These are phyloP conservation scores for Lichina pygmaea DNA, from an alignment of 495 filamentous ascomycete species.

Conservation along the genomic window DNA sequence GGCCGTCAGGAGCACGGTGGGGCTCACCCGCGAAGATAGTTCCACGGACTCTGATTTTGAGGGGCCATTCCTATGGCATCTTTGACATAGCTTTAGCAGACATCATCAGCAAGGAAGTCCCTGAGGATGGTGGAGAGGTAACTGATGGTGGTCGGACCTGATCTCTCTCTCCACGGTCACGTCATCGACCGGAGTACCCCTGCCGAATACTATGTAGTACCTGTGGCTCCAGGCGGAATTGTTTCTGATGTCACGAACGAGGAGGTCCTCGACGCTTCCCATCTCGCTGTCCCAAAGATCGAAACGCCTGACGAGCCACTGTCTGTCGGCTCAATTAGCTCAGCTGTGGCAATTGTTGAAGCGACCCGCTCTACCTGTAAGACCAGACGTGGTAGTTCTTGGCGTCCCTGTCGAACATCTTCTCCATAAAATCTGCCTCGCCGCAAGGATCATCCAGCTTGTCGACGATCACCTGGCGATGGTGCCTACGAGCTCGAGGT, in stretches of 20 bases:
- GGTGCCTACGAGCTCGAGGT: constrained; percentile 28
- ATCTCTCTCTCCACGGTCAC: constrained; percentile 50
- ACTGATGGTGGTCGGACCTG: constrained; percentile 11
- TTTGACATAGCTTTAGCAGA: constrained; percentile 10
- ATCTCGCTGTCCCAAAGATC: constrained; percentile 49
- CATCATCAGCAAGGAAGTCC: too few relatives aligned
- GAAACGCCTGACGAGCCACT: constrained; percentile 74
- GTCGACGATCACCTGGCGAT: constrained; percentile 64
- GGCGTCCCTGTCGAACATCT: constrained; percentile 61
- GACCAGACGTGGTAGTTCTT: constrained; percentile 99
- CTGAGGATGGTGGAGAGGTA: too few relatives aligned
- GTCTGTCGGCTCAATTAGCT: constrained; percentile 16
- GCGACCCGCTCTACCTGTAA: constrained; percentile 19
- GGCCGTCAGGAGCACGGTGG: too few relatives aligned
- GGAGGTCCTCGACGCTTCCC: constrained; percentile 35
- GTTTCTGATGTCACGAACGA: constrained; percentile 62
- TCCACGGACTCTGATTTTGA: constrained; percentile 86
- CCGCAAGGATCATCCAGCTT: constrained; percentile 14
- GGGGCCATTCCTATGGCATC: constrained; percentile 48
- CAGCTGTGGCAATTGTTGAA: not conserved
- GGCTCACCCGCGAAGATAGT: constrained; percentile 42
- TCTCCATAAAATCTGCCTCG: constrained; percentile 48
- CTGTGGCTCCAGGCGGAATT: constrained; percentile 96
- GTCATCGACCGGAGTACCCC: constrained; percentile 19
- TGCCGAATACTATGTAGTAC: constrained; percentile 66